Evolutionary conservation across 495 filamentous ascomycete species (phyloP), one percentile per base, ranked within the genome.

Genomic region (Pyrenopolyporus hunteri): DNA sequence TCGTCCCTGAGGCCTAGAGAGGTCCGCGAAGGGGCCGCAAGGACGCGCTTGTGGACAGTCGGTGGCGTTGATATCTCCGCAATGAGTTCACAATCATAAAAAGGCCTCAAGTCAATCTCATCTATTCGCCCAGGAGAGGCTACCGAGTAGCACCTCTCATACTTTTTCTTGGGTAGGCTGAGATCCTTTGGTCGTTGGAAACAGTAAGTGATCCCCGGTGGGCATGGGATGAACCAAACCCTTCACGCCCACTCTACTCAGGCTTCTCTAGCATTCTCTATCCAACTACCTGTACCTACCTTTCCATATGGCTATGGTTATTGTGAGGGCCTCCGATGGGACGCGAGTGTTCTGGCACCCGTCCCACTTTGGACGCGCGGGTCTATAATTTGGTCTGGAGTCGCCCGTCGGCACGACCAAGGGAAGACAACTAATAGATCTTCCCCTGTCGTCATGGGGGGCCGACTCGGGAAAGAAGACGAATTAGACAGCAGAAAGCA

Each of bases 11-110:
- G 46, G 32, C 25, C 57, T 39, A 20, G 35, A 58, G 48, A 43
- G 37, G 56, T 57, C 48, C 22, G 20, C 22, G 17, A 60, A 51
- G 25, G 9, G 63, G 56, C 32, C 63, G 47, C 40, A 26, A 43
- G 31, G 40, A 57, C 63, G 61, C 55, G 61, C 47, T 37, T 26
- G 13, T 54, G 49, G 49, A 39, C 14, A 13, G 37, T 45, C 14
- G 20, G 31, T 64, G 32, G 36, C 43, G 42, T 44, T 58, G 43
- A 54, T 49, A 36, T 37, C 42, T 51, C 37, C 36, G 32, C 19
- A 31, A n/a, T 55, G 31, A 42, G 39, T 43, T 56, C 51, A 60
- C 35, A 52, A 22, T 56, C 29, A 23, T 19, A 26, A 11, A 37
- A 19, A 49, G 28, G 28, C 23, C 28, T 23, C 3, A 19, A 44